Conservation (phyloP, 2,329 filamentous ascomycete species). For the Annulohypoxylon truncatum region DNA sequence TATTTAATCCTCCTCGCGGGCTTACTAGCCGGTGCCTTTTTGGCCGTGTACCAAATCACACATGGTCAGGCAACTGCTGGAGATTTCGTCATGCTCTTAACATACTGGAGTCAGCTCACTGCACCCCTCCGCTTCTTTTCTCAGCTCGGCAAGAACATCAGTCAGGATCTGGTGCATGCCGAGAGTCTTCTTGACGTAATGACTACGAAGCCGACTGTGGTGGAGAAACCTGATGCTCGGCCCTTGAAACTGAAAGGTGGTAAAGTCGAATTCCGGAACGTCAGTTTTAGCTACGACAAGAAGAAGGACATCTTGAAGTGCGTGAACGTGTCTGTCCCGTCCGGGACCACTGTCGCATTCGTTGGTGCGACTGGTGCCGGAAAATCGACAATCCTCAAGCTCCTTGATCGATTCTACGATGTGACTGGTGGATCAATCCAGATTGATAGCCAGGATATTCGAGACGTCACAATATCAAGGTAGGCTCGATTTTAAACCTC, state of each 20-base stretch:
- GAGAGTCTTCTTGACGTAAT: slow-evolving; percentile 69
- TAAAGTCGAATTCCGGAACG: slow-evolving; percentile 65
- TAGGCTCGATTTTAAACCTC: slow-evolving; percentile 26
- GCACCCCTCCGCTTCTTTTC: slow-evolving; percentile 78
- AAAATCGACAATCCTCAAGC: slow-evolving; percentile 62
- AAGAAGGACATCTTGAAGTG: slow-evolving; percentile 68
- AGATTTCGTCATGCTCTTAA: slow-evolving; percentile 76
- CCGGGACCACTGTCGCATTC: slow-evolving; percentile 68
- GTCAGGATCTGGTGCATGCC: slow-evolving; percentile 67
- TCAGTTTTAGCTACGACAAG: slow-evolving; percentile 70
- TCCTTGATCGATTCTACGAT: slow-evolving; percentile 65
- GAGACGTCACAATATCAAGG: slow-evolving; percentile 55
- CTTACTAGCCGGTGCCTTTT: slow-evolving; percentile 71
- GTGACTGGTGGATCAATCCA: slow-evolving; percentile 58
- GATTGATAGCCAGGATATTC: slow-evolving; percentile 60
- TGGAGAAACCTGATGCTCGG: slow-evolving; percentile 63
- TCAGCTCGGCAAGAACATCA: slow-evolving; percentile 65
- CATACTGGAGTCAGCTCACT: slow-evolving; percentile 80
- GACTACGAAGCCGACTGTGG: slow-evolving; percentile 66
- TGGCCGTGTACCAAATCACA: slow-evolving; percentile 74
- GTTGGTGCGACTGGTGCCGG: slow-evolving; percentile 69
- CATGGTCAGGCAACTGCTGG: slow-evolving; percentile 70
- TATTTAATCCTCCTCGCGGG: slow-evolving; percentile 75
- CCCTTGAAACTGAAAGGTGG: slow-evolving; percentile 64
- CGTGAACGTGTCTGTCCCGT: slow-evolving; percentile 62